Conservation (phyloP, 495 filamentous ascomycete genomes). For the Aspergillus egyptiacus region DNA sequence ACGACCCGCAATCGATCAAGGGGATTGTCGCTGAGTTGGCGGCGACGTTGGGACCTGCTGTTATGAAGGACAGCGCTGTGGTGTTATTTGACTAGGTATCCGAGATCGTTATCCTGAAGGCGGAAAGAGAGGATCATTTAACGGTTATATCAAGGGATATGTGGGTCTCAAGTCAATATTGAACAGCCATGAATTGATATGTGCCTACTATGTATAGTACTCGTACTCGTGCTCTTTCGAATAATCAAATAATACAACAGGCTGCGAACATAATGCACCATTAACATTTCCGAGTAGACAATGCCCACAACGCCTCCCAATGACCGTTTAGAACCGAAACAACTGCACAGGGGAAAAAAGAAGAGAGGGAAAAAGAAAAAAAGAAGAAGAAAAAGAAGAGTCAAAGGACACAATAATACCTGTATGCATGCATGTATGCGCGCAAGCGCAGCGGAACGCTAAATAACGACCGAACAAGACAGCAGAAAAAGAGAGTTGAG, state of each 20-base stretch:
- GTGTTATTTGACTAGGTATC: conserved; percentile 37
- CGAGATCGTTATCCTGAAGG: no score
- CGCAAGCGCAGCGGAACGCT: conserved; percentile 10
- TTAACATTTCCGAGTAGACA: neutral
- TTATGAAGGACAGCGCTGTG: conserved; percentile 49
- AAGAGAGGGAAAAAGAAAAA: conserved; percentile 10
- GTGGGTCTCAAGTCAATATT: neutral
- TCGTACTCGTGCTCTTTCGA: no score
- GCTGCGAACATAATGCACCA: conserved; percentile 3
- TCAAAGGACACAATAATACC: neutral
- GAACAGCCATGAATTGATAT: neutral
- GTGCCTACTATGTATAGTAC: neutral
- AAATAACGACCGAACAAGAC: conserved; percentile 16
- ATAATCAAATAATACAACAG: neutral
- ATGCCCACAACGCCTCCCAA: conserved; percentile 10
- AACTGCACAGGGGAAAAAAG: neutral
- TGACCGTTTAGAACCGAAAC: conserved; percentile 1
- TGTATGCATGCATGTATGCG: conserved; percentile 11
- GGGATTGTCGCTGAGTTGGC: conserved; percentile 69
- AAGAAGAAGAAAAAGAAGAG: conserved; percentile 2
- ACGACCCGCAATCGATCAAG: conserved; percentile 51
- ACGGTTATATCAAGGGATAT: neutral
- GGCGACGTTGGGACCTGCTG: conserved; percentile 64
- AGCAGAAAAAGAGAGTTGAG: conserved; percentile 2
- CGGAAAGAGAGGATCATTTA: no score